Percentiles rank a stretch among this genome's conserved stretches.
phyloP scores from a whole-genome alignment of 225 moss, liverwort and hornwort species.

The Antitrichia curtipendula region DNA sequence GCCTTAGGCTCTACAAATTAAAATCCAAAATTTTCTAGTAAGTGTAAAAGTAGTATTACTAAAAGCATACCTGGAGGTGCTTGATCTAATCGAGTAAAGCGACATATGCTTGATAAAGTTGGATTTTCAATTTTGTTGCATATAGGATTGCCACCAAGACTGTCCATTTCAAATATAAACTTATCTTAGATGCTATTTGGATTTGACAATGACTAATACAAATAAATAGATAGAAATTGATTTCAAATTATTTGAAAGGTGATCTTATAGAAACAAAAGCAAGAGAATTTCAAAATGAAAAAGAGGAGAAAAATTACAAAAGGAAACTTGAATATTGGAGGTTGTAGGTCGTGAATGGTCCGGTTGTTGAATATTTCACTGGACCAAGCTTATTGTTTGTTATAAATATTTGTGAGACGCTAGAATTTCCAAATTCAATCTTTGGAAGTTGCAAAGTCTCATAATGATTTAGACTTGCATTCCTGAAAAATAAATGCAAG shows the following conservation, averaged over 20 bases:
- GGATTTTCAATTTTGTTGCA: no score
- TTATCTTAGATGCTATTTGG: no score
- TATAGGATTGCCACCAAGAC: no score
- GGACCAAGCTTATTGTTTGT: not conserved
- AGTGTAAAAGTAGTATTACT: no score
- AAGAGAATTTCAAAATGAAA: not conserved
- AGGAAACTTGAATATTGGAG: not conserved
- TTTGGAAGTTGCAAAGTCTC: not conserved
- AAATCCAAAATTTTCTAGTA: no score
- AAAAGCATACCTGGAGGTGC: no score
- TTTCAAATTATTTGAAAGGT: no score
- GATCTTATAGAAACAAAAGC: no score
- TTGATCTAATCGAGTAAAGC: not conserved
- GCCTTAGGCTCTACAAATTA: no score
- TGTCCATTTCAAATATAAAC: no score
- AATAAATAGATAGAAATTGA: no score
- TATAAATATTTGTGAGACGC: not conserved
- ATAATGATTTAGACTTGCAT: not conserved
- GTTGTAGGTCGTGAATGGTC: not conserved
- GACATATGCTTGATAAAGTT: not conserved
- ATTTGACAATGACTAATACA: not conserved
- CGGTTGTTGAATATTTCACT: accelerated
- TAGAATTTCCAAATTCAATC: not conserved
- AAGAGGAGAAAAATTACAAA: not conserved
- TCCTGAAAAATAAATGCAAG: not conserved